Percentiles rank a stretch among this genome's conserved stretches.
Evolutionary conservation across 2,329 filamentous ascomycete species (phyloP).

Genomic region (Bipolaris victoriae): DNA sequence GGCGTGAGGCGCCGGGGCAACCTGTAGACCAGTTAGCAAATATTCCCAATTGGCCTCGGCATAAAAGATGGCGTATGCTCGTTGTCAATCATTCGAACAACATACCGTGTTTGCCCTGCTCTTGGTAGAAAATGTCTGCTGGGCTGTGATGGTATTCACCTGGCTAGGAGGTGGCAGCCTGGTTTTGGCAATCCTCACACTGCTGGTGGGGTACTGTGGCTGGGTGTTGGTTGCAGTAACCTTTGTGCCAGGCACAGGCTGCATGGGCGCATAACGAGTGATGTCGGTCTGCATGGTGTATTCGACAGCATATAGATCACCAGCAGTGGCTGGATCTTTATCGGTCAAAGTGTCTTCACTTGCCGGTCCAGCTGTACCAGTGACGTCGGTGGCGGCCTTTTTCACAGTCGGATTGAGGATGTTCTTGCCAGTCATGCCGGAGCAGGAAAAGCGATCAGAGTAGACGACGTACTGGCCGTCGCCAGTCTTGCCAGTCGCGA

Average conservation of each 20-base stretch:
- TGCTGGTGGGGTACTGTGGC: conserved; percentile 62
- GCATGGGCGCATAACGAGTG: conserved; percentile 67
- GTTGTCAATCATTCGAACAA: conserved; percentile 15
- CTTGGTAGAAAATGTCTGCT: conserved; percentile 57
- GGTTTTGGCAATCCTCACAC: conserved; percentile 59
- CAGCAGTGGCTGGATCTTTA: conserved; percentile 33
- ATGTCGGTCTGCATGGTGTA: conserved; percentile 63
- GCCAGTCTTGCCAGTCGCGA: conserved; percentile 61
- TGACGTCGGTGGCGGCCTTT: conserved; percentile 45
- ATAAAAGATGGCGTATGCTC: not conserved
- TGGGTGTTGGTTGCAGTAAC: conserved; percentile 61
- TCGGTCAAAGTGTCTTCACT: conserved; percentile 31
- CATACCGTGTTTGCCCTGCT: conserved; percentile 66
- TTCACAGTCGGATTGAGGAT: conserved; percentile 56
- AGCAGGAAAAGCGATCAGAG: conserved; percentile 68
- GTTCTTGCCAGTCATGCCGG: conserved; percentile 69
- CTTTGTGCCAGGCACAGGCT: conserved; percentile 63
- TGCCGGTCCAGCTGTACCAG: conserved; percentile 38
- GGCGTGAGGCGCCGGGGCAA: conserved; percentile 59
- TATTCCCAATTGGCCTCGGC: not conserved
- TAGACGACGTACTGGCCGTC: conserved; percentile 64
- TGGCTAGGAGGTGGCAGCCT: conserved; percentile 54
- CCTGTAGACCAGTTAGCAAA: conserved; percentile 50
- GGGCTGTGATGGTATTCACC: conserved; percentile 60
- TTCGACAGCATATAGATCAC: conserved; percentile 49